Evolutionary conservation across 306 rosid genomes (phyloP), one percentile per base, ranked within the genome.

Genomic region (Luffa acutangula): DNA sequence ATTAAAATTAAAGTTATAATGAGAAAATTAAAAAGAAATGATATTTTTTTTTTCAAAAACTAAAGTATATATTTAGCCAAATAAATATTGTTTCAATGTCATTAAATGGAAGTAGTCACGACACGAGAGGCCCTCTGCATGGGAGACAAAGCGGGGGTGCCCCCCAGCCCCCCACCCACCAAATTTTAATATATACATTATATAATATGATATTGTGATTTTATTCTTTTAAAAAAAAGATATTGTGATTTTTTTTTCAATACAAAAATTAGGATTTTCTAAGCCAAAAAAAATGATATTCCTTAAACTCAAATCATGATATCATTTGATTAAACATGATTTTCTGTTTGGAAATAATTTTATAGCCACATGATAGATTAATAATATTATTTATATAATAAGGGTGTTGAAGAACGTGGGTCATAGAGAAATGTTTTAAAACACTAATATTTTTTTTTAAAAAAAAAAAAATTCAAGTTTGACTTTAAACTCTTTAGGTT

Each of bases 141-240:
- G 51, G 51, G 72, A 66, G 74, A 66, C 74, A 66, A 41, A 41
- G 1, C 2, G 51, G 25, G 73, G 74, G 25, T 7, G 51, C 74
- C 74, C 74, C 73, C 74, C 51, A 39, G 74, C 51, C 74, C 48
- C 51, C 74, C 6, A 64, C 74, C 74, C 49, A 66, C 74, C 74
- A 39, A 66, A 17, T 66, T 66, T 66, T n/a, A 18, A 39, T 36
- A 36, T 65, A 36, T 41, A 2, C 20, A 7, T 6, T 15, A 64
- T 64, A 64, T 14, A 1, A 15, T 65, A 65, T 65, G 3, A 3
- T 49, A 49, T 49, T 49, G 7, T 52, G 20, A 60, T 12, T 25
- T 25, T 25, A 25, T 25, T 25, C 31, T 25, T n/a, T n/a, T n/a
- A 25, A 25, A 25, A 25, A 25, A 25, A 25, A 25, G 31, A 25